Percentiles rank a stretch among this genome's conserved stretches.
These are phyloP conservation scores for Hypoxylon sp. DNA, from an alignment of 2,329 filamentous ascomycete genomes.

Conservation along the genomic window DNA sequence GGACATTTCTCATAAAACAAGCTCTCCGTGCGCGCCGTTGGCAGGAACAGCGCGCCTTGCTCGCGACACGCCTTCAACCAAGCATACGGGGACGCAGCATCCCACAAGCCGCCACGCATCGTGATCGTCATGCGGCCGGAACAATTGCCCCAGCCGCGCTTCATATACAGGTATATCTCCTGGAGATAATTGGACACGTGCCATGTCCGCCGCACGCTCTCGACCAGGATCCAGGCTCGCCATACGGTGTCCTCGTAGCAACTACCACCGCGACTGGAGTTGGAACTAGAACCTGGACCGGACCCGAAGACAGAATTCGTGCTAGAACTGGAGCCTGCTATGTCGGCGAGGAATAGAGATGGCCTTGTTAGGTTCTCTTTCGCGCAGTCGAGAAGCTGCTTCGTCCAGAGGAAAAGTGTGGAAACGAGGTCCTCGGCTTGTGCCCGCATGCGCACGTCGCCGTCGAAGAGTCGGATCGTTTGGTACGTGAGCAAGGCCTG, in stretches of 20 bases:
- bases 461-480: constrained; percentile 56
- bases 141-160: constrained; percentile 50
- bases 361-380: constrained; percentile 28
- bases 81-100: constrained; percentile 48
- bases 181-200: constrained; percentile 46
- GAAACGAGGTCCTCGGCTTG: constrained; percentile 53
- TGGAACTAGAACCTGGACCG: too few relatives aligned
- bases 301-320: background rate
- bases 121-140: constrained; percentile 51
- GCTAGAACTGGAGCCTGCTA: background rate
- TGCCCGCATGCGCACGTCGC: constrained; percentile 54
- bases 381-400: constrained; percentile 45
- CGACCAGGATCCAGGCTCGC: constrained; percentile 52
- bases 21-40: constrained; percentile 31
- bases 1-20: constrained; percentile 32
- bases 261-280: background rate
- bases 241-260: constrained; percentile 41
- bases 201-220: constrained; percentile 53
- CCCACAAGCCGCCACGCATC: constrained; percentile 51
- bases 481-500: constrained; percentile 53
- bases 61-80: constrained; percentile 42
- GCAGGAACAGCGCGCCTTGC: constrained; percentile 39
- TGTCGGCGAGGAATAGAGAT: constrained; percentile 32
- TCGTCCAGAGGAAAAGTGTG: constrained; percentile 49
- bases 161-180: constrained; percentile 50